Percentiles rank a stretch among this genome's conserved stretches.
phyloP scores from a whole-genome alignment of 345 rosid species.

The Aurinia saxatilis region DNA sequence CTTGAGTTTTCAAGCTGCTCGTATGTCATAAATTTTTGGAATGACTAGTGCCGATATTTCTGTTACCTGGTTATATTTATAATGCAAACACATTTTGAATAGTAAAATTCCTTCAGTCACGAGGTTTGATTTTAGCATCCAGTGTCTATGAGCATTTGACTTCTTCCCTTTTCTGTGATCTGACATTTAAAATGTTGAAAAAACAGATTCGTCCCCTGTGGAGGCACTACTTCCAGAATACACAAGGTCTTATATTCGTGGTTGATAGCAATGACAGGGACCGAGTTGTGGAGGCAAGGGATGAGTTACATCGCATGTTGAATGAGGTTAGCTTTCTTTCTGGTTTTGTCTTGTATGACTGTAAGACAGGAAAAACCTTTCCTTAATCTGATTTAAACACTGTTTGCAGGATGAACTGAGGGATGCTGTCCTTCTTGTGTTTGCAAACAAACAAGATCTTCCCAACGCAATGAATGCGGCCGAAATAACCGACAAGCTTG shows the following conservation, averaged over 20 bases:
- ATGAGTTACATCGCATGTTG: conserved; percentile 68
- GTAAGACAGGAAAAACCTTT: not conserved
- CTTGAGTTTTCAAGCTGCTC: not conserved
- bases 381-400: not conserved
- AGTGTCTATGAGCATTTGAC: not conserved
- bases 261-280: conserved; percentile 80
- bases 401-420: conserved; percentile 65
- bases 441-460: conserved; percentile 93
- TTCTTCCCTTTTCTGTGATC: not conserved
- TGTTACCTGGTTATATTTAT: not conserved
- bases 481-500: conserved; percentile 91
- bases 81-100: not conserved
- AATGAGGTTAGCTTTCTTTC: conserved; percentile 42
- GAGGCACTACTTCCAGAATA: conserved; percentile 84
- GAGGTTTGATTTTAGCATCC: not conserved
- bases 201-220: conserved; percentile 68
- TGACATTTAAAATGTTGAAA: not conserved
- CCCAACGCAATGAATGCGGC: conserved; percentile 97
- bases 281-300: conserved; percentile 69
- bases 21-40: not conserved
- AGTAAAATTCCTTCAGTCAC: not conserved
- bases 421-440: conserved; percentile 83
- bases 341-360: not conserved
- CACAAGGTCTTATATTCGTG: conserved; percentile 70
- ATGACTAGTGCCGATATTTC: not conserved